Evolutionary conservation across 768 basidiomycete genomes (phyloP).

Genomic region (Tylopilus rubrobrunneus): DNA sequence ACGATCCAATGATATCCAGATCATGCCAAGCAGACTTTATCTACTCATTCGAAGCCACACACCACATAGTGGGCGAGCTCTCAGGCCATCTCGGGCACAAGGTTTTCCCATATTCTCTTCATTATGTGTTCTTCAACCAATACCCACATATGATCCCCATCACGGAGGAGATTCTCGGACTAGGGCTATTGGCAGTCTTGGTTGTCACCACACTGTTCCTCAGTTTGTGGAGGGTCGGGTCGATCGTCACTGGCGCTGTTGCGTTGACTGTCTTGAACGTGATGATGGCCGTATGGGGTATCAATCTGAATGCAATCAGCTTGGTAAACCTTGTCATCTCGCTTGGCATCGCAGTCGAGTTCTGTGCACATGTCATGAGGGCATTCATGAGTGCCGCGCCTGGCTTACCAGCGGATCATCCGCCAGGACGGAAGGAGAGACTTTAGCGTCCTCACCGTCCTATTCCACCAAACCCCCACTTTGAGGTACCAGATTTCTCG

Average conservation of each 20-base stretch:
- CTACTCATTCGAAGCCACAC: constrained; percentile 83
- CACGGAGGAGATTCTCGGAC: constrained; percentile 82
- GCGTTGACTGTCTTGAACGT: constrained; percentile 80
- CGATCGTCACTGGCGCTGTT: constrained; percentile 84
- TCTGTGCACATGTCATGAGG: constrained; percentile 92
- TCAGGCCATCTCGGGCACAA: constrained; percentile 63
- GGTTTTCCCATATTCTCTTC: constrained; percentile 94
- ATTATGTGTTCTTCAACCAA: constrained; percentile 98
- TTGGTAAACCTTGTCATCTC: constrained; percentile 96
- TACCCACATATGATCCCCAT: constrained; percentile 86
- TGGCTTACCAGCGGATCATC: constrained; percentile 74
- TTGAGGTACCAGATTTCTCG: too few species aligned
- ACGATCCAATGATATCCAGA: too few species aligned
- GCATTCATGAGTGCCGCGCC: constrained; percentile 93
- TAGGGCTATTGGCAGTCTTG: constrained; percentile 83
- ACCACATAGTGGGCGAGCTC: constrained; percentile 87
- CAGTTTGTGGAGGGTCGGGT: constrained; percentile 89
- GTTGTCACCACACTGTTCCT: constrained; percentile 81
- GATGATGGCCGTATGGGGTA: constrained; percentile 94
- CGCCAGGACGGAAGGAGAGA: constrained; percentile 79
- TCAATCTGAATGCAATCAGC: constrained; percentile 90
- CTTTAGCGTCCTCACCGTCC: too few species aligned
- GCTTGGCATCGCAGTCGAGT: constrained; percentile 96
- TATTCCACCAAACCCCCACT: too few species aligned
- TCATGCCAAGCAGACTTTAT: constrained; percentile 77